Base-by-base conservation (phyloP, 768 basidiomycete species). In the Gymnopilus dilepis region DNA sequence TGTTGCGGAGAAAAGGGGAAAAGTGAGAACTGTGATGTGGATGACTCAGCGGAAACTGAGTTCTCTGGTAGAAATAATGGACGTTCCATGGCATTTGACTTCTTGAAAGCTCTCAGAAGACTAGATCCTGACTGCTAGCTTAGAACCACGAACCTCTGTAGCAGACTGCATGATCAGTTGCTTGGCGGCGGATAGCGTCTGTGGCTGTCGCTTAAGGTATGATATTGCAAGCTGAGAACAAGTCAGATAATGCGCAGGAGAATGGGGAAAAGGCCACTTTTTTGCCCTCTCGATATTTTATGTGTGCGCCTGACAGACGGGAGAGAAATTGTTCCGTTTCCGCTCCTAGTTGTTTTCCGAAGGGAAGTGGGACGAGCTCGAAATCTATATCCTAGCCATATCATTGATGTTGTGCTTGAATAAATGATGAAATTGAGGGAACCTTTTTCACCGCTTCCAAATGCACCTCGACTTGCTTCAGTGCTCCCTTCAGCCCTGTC, bases 251-350 rank as follows among this genome's bases (percentile, higher is more conserved):
- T 6, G 30, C 5, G 17, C n/a, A 9, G 45, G 22, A 6, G 12
- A 3, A 42, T 4, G 11, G 2, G 34, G 45, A 50, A 43, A 17
- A 82, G 52, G 90, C 79, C 52, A 86, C 88, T 73, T 80, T 77
- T 60, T 82, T 81, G 56, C 76, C 74, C 41, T 80, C 81, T 26
- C 78, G 67, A 60, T 80, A 81, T 69, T 90, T 87, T 4, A 86
- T 72, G 64, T 87, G 86, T 4, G 87, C 90, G 43, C 85, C 86
- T 6, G 89, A 80, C 19, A 84, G 59, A 55, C 88, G 86, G n/a
- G 92, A 93, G 61, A 93, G 84, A 26, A 79, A 80, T 61, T 86
- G 84, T 21, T 88, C 66, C n/a, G 85, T 63, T 56, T 84, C 82
- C 9, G 74, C 66, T 0, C 72, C 74, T 40, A 91, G 67, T n/a